phyloP scores from a whole-genome alignment of 2,329 filamentous ascomycete species.

The Cladosporium cucumerinum region DNA sequence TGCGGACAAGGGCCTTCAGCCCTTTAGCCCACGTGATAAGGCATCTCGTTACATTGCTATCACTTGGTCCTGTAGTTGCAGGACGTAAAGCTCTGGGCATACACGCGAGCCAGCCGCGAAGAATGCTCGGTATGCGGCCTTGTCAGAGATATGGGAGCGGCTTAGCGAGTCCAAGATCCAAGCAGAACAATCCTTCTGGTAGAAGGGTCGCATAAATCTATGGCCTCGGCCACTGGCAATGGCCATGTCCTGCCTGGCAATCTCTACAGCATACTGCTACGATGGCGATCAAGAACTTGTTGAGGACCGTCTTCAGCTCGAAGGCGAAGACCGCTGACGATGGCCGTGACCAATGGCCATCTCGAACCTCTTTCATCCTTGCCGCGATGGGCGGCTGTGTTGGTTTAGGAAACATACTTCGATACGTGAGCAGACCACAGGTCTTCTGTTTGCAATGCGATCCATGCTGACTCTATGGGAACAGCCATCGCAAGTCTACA shows the following conservation, averaged over 20 bases:
- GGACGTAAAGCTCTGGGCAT: conserved; percentile 2
- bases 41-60: conserved; percentile 4
- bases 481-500: conserved; percentile 56
- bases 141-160: background rate
- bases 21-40: conserved; percentile 1
- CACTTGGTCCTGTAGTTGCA: background rate
- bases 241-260: background rate
- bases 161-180: background rate
- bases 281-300: conserved; percentile 12
- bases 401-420: conserved; percentile 50
- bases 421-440: conserved; percentile 5
- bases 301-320: conserved; percentile 16
- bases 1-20: background rate
- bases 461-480: background rate
- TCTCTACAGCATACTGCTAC: background rate
- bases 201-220: background rate
- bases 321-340: conserved; percentile 34
- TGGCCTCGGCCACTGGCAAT: background rate
- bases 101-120: background rate
- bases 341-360: conserved; percentile 55
- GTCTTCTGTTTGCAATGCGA: background rate
- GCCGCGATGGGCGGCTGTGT: conserved; percentile 59
- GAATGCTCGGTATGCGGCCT: background rate
- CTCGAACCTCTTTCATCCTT: conserved; percentile 53
- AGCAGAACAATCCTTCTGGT: conserved; percentile 3